These are phyloP conservation scores for Murraya koenigii DNA, from an alignment of 345 rosid species.

Conservation along the genomic window DNA sequence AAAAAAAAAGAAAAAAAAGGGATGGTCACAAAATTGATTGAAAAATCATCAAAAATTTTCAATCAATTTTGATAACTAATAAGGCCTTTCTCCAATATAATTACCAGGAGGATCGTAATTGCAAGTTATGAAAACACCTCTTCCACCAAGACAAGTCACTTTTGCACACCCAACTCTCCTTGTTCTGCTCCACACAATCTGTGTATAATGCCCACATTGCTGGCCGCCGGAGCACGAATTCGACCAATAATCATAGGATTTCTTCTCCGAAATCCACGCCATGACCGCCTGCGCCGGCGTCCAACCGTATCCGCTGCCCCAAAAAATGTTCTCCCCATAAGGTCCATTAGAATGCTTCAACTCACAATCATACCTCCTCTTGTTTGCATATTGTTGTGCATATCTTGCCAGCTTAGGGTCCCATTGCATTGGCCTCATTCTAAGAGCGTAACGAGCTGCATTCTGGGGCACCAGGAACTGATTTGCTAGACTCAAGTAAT, in stretches of 20 bases:
- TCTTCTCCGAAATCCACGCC: conserved; percentile 70
- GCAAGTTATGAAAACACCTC: conserved; percentile 82
- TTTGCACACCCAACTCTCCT: conserved; percentile 70
- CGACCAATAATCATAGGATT: conserved; percentile 44
- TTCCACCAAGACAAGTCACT: conserved; percentile 43
- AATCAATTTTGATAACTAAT: conserved; percentile 31
- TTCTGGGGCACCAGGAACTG: conserved; percentile 74
- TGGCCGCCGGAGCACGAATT: conserved; percentile 54
- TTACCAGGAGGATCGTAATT: conserved; percentile 98
- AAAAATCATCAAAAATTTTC: background rate
- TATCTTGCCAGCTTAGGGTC: conserved; percentile 46
- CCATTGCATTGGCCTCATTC: conserved; percentile 62
- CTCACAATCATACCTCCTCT: conserved; percentile 62
- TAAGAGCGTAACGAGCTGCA: conserved; percentile 43
- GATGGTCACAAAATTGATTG: background rate
- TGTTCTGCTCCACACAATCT: conserved; percentile 72
- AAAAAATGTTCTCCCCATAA: conserved; percentile 87
- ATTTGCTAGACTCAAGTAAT: conserved; percentile 16
- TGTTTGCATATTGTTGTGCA: conserved; percentile 61
- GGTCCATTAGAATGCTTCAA: conserved; percentile 76
- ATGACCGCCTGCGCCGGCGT: conserved; percentile 59
- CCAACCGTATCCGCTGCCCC: conserved; percentile 90
- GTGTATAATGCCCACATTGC: conserved; percentile 92
- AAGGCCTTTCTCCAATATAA: conserved; percentile 81
- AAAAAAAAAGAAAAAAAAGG: background rate